phyloP scores from a whole-genome alignment of 1,139 yeast genomes.

The Suhomyces wounanorum region DNA sequence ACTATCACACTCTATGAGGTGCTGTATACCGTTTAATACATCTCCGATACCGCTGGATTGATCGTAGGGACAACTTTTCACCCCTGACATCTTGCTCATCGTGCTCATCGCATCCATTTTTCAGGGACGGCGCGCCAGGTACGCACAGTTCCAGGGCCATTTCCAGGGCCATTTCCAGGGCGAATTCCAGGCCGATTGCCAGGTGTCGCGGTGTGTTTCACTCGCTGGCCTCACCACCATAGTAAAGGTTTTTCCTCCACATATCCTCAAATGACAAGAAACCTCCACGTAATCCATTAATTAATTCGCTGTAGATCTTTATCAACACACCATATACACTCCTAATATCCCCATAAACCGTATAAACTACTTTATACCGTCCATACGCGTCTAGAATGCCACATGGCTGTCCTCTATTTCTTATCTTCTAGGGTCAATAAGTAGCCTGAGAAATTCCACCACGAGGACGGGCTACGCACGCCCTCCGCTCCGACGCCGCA shows the following conservation, averaged over 20 bases:
- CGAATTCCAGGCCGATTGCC: no score
- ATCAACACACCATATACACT: no score
- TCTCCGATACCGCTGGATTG: background rate
- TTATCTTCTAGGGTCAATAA: background rate
- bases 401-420: background rate
- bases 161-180: background rate
- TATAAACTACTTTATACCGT: no score
- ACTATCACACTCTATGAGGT: no score
- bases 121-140: background rate
- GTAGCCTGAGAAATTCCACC: background rate
- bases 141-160: background rate
- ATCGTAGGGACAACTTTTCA: background rate
- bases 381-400: no score
- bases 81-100: background rate
- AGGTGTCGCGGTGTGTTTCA: background rate
- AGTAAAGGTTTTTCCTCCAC: no score
- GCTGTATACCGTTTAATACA: background rate
- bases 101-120: background rate
- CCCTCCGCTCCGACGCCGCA: conserved; percentile 4
- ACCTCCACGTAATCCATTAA: no score
- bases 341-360: no score
- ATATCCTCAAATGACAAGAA: no score
- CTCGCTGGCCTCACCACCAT: no score
- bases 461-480: conserved; percentile 2
- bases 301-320: no score